Evolutionary conservation across 2,329 filamentous ascomycete species (phyloP).

Genomic region (Pyrenophora seminiperda): DNA sequence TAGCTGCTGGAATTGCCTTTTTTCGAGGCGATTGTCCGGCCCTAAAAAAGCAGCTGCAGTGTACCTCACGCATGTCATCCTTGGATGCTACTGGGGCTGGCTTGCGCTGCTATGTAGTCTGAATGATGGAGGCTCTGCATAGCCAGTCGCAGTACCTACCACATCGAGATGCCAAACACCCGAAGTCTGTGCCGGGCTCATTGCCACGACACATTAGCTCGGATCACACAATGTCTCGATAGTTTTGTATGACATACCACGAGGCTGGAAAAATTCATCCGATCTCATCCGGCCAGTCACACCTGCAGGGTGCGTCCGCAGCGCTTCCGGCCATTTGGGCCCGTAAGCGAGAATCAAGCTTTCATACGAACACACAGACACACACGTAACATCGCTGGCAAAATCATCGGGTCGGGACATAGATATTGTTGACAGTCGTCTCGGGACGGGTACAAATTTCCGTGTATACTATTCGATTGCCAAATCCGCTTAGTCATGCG

Average conservation of each 20-base stretch:
- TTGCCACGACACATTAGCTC: not conserved
- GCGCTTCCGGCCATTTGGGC: conserved; percentile 1
- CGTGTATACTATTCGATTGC: too few relatives aligned
- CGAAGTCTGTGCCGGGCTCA: conserved; percentile 3
- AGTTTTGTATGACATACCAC: conserved; percentile 2
- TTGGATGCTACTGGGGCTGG: conserved; percentile 12
- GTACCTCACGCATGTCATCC: conserved; percentile 26
- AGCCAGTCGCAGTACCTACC: not conserved
- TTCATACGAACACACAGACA: not conserved
- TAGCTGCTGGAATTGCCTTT: conserved; percentile 16
- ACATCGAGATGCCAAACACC: not conserved
- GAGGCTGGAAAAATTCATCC: not conserved
- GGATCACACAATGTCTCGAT: not conserved
- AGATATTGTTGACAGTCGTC: not conserved
- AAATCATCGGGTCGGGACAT: not conserved
- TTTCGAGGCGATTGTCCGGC: conserved; percentile 14
- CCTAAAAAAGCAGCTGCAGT: conserved; percentile 20
- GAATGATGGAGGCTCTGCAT: conserved; percentile 28
- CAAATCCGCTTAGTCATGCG: too few relatives aligned
- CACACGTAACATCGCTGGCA: not conserved
- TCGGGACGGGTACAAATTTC: too few relatives aligned
- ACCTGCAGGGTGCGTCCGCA: not conserved
- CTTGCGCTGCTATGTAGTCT: conserved; percentile 16
- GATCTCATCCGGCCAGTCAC: not conserved
- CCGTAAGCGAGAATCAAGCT: not conserved